Base-by-base conservation (phyloP, 352 stramenopile genomes). In the Phytophthora pistaciae region DNA sequence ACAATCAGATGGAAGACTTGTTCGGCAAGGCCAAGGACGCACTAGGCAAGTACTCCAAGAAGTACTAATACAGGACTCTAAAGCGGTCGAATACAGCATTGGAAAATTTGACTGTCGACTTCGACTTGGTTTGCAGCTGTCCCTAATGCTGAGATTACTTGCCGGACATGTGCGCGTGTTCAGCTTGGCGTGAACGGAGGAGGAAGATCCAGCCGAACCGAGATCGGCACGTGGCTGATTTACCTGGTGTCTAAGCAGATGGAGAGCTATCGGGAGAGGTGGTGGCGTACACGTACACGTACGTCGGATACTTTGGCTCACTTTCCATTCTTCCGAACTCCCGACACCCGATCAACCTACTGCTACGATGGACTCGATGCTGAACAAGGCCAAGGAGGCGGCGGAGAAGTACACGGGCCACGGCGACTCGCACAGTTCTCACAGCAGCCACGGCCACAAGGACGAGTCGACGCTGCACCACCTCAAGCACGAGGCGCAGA, bases 371-470 rank as follows among this genome's bases (percentile, higher is more conserved):
- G 65, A 70, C 46, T 74, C 70, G 49, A 76, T 78, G 49, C 18
- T 75, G 27, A 60, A 78, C 61, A 78, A 75, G 66, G 60, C 59
- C 1, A 76, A 68, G 33, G 68, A 76, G n/a, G 46, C 58, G 31
- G 54, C 50, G 59, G 56, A 36, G 6, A 71, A 73, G 53, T 64
- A 64, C 54, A 36, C 54, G 38, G 65, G 58, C 20, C 46, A 66
- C 56, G 46, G 44, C 29, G 27, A 25, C 56, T 56, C 25, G 5
- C 42, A 50, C 42, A 38, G 56, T 20, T 56, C 25, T 5, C 42
- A 50, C 18, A 52, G 56, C 33, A 60, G 49, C 23, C 55, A 56
- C 14, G 23, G 33, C 10, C 23, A 67, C 38, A 55, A 62, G 31
- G 33, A 68, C 60, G 46, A 69, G n/a, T 64, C 66, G 7, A 62